Percentiles rank a stretch among this genome's conserved stretches.
These are phyloP conservation scores for Botryotinia globosa DNA, from an alignment of 2,329 filamentous ascomycete genomes.

Conservation along the genomic window DNA sequence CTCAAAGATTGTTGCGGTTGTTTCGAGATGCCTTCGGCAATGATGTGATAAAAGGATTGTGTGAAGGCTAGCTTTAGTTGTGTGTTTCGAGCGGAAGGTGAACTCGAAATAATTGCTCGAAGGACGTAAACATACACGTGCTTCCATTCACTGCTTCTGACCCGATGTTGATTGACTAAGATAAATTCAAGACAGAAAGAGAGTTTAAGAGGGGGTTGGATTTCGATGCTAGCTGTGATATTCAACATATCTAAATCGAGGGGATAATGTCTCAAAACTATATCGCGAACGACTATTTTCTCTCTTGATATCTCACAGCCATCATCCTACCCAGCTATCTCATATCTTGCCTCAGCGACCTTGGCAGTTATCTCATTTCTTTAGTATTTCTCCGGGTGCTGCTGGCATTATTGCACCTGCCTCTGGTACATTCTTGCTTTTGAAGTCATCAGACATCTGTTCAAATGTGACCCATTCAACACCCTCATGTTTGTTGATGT, in stretches of 20 bases:
- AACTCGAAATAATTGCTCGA: neutral
- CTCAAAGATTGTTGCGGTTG: neutral
- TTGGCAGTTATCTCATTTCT: neutral
- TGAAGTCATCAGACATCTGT: constrained; percentile 71
- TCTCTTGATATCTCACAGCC: neutral
- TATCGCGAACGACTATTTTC: neutral
- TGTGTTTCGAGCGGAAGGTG: neutral
- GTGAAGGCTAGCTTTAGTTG: neutral
- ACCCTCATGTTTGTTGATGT: constrained; percentile 60
- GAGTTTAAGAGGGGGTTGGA: too few relatives aligned
- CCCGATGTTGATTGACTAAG: neutral
- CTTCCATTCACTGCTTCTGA: neutral
- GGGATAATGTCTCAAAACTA: neutral
- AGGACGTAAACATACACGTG: neutral
- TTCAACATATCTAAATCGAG: neutral
- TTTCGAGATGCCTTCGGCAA: neutral
- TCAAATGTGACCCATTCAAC: constrained; percentile 69
- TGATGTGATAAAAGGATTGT: neutral
- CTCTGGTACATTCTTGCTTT: constrained; percentile 58
- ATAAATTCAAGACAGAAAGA: neutral
- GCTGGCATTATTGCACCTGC: constrained; percentile 61
- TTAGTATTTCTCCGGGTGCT: constrained; percentile 49
- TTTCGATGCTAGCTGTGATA: neutral
- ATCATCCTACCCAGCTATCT: neutral
- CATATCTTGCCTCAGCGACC: neutral